phyloP scores from a whole-genome alignment of 768 basidiomycete species.

The Hygrophoropsis aurantiaca region DNA sequence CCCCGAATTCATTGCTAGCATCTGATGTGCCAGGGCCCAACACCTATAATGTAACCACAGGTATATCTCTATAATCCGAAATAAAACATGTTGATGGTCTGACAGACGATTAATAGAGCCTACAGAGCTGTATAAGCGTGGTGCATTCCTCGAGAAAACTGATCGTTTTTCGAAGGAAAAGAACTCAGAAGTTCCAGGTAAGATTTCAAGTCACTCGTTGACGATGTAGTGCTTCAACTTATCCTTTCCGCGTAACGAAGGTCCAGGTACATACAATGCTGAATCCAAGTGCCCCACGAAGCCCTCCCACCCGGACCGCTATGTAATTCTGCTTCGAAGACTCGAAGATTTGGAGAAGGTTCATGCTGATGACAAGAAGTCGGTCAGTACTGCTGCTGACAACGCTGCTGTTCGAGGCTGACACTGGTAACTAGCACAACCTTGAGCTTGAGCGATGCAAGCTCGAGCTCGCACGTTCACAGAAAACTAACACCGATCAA shows the following conservation, averaged over 20 bases:
- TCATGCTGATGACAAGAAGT: slow-evolving; percentile 66
- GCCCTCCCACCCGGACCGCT: slow-evolving; percentile 40
- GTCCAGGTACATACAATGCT: slow-evolving; percentile 31
- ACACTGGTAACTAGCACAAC: slow-evolving; percentile 47
- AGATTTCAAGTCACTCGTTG: slow-evolving; percentile 9
- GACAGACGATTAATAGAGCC: background rate
- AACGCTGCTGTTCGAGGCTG: background rate
- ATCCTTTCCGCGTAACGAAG: too few relatives aligned
- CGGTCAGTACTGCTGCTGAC: slow-evolving; percentile 41
- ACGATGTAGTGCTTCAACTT: too few relatives aligned
- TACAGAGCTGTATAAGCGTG: slow-evolving; percentile 53
- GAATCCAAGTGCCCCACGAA: slow-evolving; percentile 23
- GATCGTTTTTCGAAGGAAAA: slow-evolving; percentile 51
- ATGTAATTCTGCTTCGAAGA: slow-evolving; percentile 56
- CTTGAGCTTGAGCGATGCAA: slow-evolving; percentile 59
- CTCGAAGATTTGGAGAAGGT: slow-evolving; percentile 63
- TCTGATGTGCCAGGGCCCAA: slow-evolving; percentile 56
- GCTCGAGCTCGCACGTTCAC: slow-evolving; percentile 50
- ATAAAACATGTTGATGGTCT: background rate
- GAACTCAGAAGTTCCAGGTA: slow-evolving; percentile 42
- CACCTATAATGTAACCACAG: slow-evolving; percentile 43
- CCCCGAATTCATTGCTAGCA: too few relatives aligned
- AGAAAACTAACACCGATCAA: slow-evolving; percentile 49
- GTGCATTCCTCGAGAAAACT: slow-evolving; percentile 58
- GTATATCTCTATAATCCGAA: slow-evolving; percentile 17